These are phyloP conservation scores for Penicillium arizonense DNA, from an alignment of 495 filamentous ascomycete genomes.

Conservation along the genomic window DNA sequence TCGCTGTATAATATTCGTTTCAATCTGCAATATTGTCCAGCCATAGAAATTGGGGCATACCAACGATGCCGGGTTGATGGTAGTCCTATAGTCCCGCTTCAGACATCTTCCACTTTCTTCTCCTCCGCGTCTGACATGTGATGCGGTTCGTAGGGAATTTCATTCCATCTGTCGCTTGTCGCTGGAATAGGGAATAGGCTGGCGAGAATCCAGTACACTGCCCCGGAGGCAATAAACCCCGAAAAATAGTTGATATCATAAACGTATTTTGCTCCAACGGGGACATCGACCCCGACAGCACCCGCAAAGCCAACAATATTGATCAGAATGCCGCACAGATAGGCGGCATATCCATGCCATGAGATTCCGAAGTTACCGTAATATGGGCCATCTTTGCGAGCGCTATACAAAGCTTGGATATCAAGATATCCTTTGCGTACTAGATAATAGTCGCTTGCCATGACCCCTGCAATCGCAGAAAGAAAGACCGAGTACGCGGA, in stretches of 20 bases:
- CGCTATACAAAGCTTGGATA: slow-evolving; percentile 73
- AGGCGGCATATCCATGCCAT: slow-evolving; percentile 77
- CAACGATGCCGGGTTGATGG: no score
- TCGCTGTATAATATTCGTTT: no score
- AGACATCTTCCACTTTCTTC: slow-evolving; percentile 26
- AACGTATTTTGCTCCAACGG: slow-evolving; percentile 73
- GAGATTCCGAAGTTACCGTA: slow-evolving; percentile 69
- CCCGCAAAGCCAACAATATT: slow-evolving; percentile 90
- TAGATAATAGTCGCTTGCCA: slow-evolving; percentile 83
- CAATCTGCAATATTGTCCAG: no score
- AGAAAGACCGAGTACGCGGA: slow-evolving; percentile 91
- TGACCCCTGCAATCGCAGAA: slow-evolving; percentile 86
- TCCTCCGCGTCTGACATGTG: slow-evolving; percentile 34
- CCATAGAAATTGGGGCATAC: no score
- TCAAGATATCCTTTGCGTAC: slow-evolving; percentile 79
- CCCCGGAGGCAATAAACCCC: slow-evolving; percentile 69
- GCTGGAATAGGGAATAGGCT: slow-evolving; percentile 68
- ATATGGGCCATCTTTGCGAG: slow-evolving; percentile 61
- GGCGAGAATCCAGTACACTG: slow-evolving; percentile 65
- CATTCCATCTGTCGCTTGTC: slow-evolving; percentile 71
- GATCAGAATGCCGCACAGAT: slow-evolving; percentile 80
- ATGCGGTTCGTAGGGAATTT: slow-evolving; percentile 62
- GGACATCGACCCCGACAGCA: slow-evolving; percentile 68
- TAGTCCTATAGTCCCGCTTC: background rate
- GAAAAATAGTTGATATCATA: slow-evolving; percentile 87